phyloP scores from a whole-genome alignment of 2,329 filamentous ascomycete genomes.

The Fonsecaea nubica region DNA sequence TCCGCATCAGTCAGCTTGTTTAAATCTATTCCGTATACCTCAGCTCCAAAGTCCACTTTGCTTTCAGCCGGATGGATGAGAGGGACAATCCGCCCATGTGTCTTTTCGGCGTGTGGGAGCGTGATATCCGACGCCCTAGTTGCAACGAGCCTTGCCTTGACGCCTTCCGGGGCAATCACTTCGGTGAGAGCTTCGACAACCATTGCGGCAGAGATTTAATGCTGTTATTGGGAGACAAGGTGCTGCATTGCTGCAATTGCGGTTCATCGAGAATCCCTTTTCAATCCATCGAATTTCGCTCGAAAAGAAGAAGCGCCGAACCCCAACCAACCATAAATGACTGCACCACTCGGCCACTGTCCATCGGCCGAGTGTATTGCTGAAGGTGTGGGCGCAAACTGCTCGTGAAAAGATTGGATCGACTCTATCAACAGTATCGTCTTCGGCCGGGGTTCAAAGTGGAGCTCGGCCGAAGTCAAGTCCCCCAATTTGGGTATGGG shows the following conservation, averaged over 20 bases:
- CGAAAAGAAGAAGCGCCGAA: neutral
- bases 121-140: constrained; percentile 34
- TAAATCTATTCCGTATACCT: constrained; percentile 48
- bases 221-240: neutral
- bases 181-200: constrained; percentile 40
- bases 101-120: constrained; percentile 42
- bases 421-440: neutral
- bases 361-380: constrained; percentile 10
- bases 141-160: constrained; percentile 26
- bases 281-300: constrained; percentile 4
- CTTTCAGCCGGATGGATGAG: constrained; percentile 43
- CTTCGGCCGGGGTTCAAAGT: constrained; percentile 6
- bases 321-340: neutral
- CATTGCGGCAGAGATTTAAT: constrained; percentile 30
- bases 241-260: neutral
- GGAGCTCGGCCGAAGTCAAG: constrained; percentile 12
- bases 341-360: neutral
- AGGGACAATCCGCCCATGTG: constrained; percentile 35
- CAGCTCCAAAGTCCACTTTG: constrained; percentile 48
- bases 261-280: constrained; percentile 6
- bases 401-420: neutral
- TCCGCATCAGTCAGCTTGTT: constrained; percentile 47
- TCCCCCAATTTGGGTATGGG: neutral
- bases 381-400: neutral
- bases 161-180: constrained; percentile 37